Base-by-base conservation (phyloP, 805 yeast genomes). In the Yamadazyma kitorensis region DNA sequence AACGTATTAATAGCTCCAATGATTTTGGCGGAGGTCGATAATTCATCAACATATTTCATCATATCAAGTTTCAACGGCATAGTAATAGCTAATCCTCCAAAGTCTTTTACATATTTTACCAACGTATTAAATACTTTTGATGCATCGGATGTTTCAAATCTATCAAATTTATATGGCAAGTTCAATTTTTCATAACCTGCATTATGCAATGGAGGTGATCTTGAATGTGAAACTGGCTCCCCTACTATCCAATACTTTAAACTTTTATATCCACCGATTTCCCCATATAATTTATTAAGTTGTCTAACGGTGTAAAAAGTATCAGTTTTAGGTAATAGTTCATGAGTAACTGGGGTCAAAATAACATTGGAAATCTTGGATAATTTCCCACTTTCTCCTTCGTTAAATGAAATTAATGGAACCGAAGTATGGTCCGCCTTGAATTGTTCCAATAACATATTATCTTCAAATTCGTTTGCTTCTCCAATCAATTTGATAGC, bases 1-100 rank as follows among this genome's bases (percentile, higher is more conserved):
- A 93, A 74, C 0, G 99, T 93, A 63, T 93, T 93, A 35, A 93
- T 88, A 14, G 98, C 98, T 26, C 98, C 98, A 48, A 93, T 86
- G n/a, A 59, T 47, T 43, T 70, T 56, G 11, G 95, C 98, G 12
- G 94, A 77, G n/a, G 76, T 82, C 6, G 87, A 74, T 26, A 91
- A 64, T 40, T 75, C 80, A 41, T 70, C 68, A 44, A 82, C 72
- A 44, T 76, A 74, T 45, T 78, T 69, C 64, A 85, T 78, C 43
- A 91, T 80, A 39, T 82, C 94, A 36, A 87, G 53, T 56, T 93
- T 93, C 54, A 91, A 68, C 4, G 99, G 99, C 54, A 91, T 91
- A 2, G 98, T 93, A 6, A 93, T 86, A 4, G 95, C 89, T 42
- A 85, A 78, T n/a, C 98, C 99, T 29, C 98, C 98, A 51, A 93